Conservation (phyloP, 2,329 filamentous ascomycete species). For the Pseudogymnoascus destructans region DNA sequence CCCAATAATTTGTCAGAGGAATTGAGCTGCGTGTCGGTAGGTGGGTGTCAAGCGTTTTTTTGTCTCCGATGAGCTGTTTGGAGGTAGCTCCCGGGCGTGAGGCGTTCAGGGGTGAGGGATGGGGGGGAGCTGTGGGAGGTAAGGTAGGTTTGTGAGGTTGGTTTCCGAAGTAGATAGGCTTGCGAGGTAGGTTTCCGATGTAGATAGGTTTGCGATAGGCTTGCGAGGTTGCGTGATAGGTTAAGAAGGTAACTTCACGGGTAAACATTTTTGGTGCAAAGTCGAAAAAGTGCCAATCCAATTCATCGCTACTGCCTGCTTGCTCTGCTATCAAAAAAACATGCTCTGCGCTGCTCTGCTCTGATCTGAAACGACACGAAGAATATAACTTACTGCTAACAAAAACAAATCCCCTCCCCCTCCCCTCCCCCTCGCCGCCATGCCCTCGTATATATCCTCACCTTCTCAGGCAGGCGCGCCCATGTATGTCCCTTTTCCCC, state of each 20-base stretch:
- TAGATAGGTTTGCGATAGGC: background rate
- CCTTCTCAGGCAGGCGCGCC: background rate
- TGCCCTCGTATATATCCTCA: background rate
- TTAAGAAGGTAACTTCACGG: too few species aligned
- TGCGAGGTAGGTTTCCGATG: background rate
- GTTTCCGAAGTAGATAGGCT: background rate
- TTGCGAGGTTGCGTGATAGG: background rate
- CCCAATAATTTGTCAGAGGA: background rate
- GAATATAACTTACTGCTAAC: background rate
- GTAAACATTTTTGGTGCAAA: background rate
- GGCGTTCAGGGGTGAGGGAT: background rate
- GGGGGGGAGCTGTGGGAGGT: background rate
- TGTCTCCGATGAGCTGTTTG: background rate
- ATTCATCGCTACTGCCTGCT: slow-evolving; percentile 1
- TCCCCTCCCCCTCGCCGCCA: background rate
- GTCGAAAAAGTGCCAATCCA: background rate
- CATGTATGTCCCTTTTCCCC: background rate
- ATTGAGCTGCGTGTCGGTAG: background rate
- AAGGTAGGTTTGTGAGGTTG: background rate
- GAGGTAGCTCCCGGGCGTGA: background rate
- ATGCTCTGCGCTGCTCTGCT: background rate
- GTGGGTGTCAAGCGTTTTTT: background rate
- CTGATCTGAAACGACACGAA: background rate
- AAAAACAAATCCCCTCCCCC: background rate
- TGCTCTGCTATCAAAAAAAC: background rate